A percentile compares a stretch with the other conserved stretches of the same genome.
Conservation (phyloP, 2,329 filamentous ascomycete genomes). For the Botrytis squamosa region DNA sequence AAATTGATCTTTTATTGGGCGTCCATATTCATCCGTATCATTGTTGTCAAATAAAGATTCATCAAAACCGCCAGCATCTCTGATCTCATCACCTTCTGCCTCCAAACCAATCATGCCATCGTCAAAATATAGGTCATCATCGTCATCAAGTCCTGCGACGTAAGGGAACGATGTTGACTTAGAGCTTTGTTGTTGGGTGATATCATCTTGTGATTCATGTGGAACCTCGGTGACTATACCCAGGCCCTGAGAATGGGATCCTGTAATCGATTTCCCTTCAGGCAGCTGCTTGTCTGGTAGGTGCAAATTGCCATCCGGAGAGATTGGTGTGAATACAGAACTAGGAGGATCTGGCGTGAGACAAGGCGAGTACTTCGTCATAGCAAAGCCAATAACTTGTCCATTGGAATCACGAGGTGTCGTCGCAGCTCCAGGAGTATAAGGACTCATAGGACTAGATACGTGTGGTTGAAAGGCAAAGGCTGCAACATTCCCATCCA, state of each 20-base stretch:
- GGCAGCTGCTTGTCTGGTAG: slow-evolving; percentile 11
- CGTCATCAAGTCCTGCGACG: slow-evolving; percentile 33
- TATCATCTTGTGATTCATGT: slow-evolving; percentile 1
- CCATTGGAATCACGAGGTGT: slow-evolving; percentile 58
- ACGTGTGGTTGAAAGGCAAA: slow-evolving; percentile 45
- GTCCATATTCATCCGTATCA: slow-evolving; percentile 61
- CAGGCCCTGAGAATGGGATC: slow-evolving; percentile 26
- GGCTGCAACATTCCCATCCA: slow-evolving; percentile 28
- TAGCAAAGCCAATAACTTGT: slow-evolving; percentile 56
- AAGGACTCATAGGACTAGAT: slow-evolving; percentile 52
- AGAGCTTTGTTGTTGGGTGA: slow-evolving; percentile 11
- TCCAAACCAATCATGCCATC: slow-evolving; percentile 61
- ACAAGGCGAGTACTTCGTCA: slow-evolving; percentile 37
- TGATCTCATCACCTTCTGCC: slow-evolving; percentile 44
- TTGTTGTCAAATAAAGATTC: slow-evolving; percentile 72
- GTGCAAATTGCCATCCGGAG: slow-evolving; percentile 21
- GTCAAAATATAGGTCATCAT: slow-evolving; percentile 58
- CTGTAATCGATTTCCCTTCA: not conserved
- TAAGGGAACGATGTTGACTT: slow-evolving; percentile 21
- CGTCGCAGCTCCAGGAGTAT: slow-evolving; percentile 46
- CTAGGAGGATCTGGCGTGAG: slow-evolving; percentile 9
- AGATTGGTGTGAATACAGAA: slow-evolving; percentile 25
- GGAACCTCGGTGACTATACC: slow-evolving; percentile 27
- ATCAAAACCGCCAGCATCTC: slow-evolving; percentile 60
- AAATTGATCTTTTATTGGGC: slow-evolving; percentile 50